Conservation (phyloP, 2,329 filamentous ascomycete species). For the Hypoxylon sp. region DNA sequence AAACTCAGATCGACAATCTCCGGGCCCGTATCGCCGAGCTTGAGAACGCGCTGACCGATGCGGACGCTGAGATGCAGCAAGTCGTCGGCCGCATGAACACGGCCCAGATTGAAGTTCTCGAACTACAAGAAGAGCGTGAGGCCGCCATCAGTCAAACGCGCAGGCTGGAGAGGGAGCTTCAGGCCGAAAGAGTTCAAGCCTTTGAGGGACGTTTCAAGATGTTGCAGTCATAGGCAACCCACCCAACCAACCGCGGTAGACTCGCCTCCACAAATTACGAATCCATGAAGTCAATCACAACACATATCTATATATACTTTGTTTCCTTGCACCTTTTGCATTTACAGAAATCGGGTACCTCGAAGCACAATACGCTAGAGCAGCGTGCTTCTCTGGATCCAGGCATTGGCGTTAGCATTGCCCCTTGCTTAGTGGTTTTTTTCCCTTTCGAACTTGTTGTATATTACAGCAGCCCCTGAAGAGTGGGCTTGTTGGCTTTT, state of each 20-base stretch:
- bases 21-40: slow-evolving; percentile 85
- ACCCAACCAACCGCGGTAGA: not conserved
- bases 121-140: slow-evolving; percentile 80
- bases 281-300: slow-evolving; percentile 27
- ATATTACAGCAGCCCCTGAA: slow-evolving; percentile 21
- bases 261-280: slow-evolving; percentile 26
- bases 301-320: slow-evolving; percentile 15
- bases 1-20: slow-evolving; percentile 78
- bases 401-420: slow-evolving; percentile 38
- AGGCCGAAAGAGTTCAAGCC: slow-evolving; percentile 70
- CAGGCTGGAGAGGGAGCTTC: slow-evolving; percentile 74
- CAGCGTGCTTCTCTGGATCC: slow-evolving; percentile 33
- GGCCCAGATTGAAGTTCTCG: slow-evolving; percentile 84
- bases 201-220: slow-evolving; percentile 57
- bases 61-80: slow-evolving; percentile 85
- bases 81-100: slow-evolving; percentile 85
- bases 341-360: slow-evolving; percentile 38
- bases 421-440: slow-evolving; percentile 34
- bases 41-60: slow-evolving; percentile 80
- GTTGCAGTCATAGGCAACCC: slow-evolving; percentile 41
- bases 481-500: slow-evolving; percentile 4
- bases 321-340: slow-evolving; percentile 27
- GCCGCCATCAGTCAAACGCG: slow-evolving; percentile 78
- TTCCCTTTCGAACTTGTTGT: slow-evolving; percentile 26
- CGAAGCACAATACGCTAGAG: slow-evolving; percentile 30